These are phyloP conservation scores for Heliamphora pulchella DNA, from an alignment of 179 eudicot species.

Conservation along the genomic window DNA sequence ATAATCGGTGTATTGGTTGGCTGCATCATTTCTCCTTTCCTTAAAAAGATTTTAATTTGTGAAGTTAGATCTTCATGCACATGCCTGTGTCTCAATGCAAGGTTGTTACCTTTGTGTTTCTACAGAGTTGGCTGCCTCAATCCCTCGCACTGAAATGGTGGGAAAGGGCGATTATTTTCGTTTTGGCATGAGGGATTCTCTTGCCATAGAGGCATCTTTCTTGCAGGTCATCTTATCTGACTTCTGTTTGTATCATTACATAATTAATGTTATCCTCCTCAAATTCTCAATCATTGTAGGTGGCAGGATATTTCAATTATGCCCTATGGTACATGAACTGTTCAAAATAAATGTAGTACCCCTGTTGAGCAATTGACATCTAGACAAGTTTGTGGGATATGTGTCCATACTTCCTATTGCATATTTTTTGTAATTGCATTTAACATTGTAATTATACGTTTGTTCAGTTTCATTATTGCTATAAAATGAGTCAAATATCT, in stretches of 20 bases:
- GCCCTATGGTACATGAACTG: too few relatives aligned
- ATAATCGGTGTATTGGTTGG: background rate
- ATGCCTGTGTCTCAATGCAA: background rate
- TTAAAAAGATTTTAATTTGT: background rate
- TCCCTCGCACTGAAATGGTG: conserved; percentile 72
- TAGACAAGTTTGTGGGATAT: too few relatives aligned
- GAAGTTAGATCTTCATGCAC: background rate
- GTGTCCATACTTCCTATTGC: too few relatives aligned
- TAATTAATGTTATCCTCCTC: background rate
- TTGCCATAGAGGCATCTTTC: conserved; percentile 93
- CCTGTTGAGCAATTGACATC: too few relatives aligned
- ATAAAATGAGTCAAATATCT: too few relatives aligned
- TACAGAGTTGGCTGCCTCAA: conserved; percentile 84
- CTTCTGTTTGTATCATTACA: background rate
- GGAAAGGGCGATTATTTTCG: conserved; percentile 97
- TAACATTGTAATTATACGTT: too few relatives aligned
- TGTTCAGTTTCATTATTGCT: too few relatives aligned
- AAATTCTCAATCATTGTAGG: conserved; percentile 5
- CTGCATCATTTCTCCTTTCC: background rate
- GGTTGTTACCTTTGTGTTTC: conserved; percentile 21
- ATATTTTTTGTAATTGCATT: too few relatives aligned
- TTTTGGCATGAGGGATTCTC: conserved; percentile 95
- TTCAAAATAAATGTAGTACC: too few relatives aligned
- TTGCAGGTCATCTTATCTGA: conserved; percentile 56
- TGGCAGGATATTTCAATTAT: background rate